These are phyloP conservation scores for Huiozyma sinensis DNA, from an alignment of 805 yeast genomes.

Conservation along the genomic window DNA sequence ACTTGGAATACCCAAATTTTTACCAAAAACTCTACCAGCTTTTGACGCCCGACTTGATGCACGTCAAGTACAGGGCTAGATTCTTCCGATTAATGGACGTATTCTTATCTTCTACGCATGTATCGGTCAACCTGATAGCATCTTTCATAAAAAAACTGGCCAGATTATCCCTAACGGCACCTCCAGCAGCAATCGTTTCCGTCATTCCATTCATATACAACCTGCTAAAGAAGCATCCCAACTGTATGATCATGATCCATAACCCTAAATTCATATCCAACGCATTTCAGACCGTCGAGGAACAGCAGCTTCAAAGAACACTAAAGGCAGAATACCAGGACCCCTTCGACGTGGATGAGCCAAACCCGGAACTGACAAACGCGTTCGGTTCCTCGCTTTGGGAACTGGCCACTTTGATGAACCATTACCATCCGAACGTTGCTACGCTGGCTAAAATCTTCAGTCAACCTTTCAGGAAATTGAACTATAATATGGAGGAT, in stretches of 20 bases:
- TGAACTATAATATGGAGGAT: slow-evolving; percentile 83
- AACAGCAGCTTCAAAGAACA: slow-evolving; percentile 17
- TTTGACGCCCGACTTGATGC: slow-evolving; percentile 64
- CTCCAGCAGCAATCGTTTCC: slow-evolving; percentile 82
- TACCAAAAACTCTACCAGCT: slow-evolving; percentile 72
- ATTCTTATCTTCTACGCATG: slow-evolving; percentile 77
- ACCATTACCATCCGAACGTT: slow-evolving; percentile 91
- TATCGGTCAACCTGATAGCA: slow-evolving; percentile 74
- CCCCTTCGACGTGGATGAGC: slow-evolving; percentile 53
- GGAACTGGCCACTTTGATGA: slow-evolving; percentile 74
- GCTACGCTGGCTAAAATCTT: slow-evolving; percentile 84
- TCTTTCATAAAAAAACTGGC: slow-evolving; percentile 80
- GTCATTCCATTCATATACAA: slow-evolving; percentile 88
- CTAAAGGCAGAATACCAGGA: slow-evolving; percentile 36
- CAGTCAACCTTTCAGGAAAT: slow-evolving; percentile 81
- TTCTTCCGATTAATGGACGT: slow-evolving; percentile 80
- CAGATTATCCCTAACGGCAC: slow-evolving; percentile 60
- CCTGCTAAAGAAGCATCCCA: slow-evolving; percentile 80
- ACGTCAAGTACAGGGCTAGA: slow-evolving; percentile 71
- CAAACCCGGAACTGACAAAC: slow-evolving; percentile 65
- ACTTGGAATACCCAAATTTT: slow-evolving; percentile 87
- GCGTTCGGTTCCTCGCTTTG: slow-evolving; percentile 84
- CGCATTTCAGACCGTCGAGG: slow-evolving; percentile 18
- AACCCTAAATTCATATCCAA: slow-evolving; percentile 24
- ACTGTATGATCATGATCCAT: slow-evolving; percentile 85